Evolutionary conservation across 2,329 filamentous ascomycete species (phyloP), one percentile per base, ranked within the genome.

Genomic region (Zasmidium citrigriseum): DNA sequence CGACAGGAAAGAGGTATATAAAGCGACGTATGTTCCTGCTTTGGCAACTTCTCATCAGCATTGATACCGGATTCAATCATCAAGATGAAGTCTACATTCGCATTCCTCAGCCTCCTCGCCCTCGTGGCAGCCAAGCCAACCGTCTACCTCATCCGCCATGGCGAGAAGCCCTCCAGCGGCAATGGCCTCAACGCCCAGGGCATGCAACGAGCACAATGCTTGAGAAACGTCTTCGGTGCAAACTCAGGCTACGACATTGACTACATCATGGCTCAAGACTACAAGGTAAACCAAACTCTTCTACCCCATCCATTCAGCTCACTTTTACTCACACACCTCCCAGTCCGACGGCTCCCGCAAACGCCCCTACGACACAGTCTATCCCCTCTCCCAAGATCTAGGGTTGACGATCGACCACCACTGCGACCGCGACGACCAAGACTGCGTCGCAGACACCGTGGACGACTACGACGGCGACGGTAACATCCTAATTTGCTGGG

Each of bases 401-500:
- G 82, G 81, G 3, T 70, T 87, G 3, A 76, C 72, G 0, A 78
- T 87, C 14, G 82, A 87, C 67, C 80, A 72, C 0, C 81, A 79
- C 1, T 87, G 84, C 66, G 78, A 82, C 56, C 79, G 83, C 14
- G 81, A 85, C 59, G 82, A 87, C 60, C 63, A 75, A 4, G 71
- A 78, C 4, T 86, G 85, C 58, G 85, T 87, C 18, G 75, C 75
- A 21, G 70, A 83, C 4, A 75, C 75, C 0, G 78, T 87, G 1
- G 64, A 81, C 1, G 62, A 64, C 4, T 85, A 84, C 59, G 81
- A 82, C 0, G 50, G 52, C 52, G 57, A 68, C 0, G 83, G 82
- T 1, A 87, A 87, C 62, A 82, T 88, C 48, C 70, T 88, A 46
- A 82, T 87, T 58, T 86, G 83, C 73, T 87, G 84, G 84, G 80